Conservation (phyloP, 495 filamentous ascomycete species). For the Cladorrhinum samala region DNA sequence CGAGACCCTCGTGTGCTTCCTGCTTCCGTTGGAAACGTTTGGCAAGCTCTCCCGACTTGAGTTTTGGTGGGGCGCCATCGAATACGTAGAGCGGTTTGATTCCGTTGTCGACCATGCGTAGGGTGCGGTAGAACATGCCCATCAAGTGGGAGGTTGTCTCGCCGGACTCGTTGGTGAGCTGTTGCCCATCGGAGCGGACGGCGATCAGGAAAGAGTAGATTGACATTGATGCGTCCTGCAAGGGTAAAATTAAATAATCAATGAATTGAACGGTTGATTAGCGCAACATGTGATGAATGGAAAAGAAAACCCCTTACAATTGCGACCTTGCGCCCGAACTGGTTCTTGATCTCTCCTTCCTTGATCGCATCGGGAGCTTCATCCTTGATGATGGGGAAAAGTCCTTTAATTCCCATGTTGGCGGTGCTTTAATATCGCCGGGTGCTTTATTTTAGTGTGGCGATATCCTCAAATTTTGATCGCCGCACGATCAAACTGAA, state of each 20-base stretch:
- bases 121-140: conserved; percentile 98
- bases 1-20: conserved; percentile 78
- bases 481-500: neutral
- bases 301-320: conserved; percentile 57
- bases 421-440: neutral
- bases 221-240: conserved; percentile 65
- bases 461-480: neutral
- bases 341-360: conserved; percentile 93
- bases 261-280: neutral
- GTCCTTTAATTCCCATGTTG: conserved; percentile 86
- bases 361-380: conserved; percentile 92
- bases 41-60: conserved; percentile 93
- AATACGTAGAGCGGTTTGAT: conserved; percentile 99
- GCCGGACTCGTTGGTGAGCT: conserved; percentile 86
- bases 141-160: conserved; percentile 97
- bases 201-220: conserved; percentile 98
- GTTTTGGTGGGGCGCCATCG: conserved; percentile 90
- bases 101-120: conserved; percentile 96
- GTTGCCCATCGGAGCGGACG: conserved; percentile 91
- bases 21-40: conserved; percentile 88
- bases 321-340: conserved; percentile 94
- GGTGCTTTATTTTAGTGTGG: neutral
- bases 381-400: conserved; percentile 83
- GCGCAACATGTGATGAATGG: neutral
- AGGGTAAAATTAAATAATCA: neutral